Base-by-base conservation (phyloP, 2,329 filamentous ascomycete genomes). In the Fusarium heterosporum region DNA sequence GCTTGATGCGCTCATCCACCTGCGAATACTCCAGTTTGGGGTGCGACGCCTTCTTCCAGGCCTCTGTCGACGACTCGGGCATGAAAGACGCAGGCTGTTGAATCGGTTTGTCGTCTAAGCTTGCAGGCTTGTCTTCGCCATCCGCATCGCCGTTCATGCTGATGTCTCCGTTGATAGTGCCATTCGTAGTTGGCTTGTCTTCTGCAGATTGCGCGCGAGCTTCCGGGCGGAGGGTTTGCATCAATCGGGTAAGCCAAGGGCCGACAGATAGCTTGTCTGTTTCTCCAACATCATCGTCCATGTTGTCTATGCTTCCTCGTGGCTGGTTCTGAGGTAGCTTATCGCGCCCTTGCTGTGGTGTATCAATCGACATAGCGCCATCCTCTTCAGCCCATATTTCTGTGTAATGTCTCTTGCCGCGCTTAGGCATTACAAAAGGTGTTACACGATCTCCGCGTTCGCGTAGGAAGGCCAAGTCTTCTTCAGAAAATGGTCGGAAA, bases 351-450 rank as follows among this genome's bases (percentile, higher is more conserved):
- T 86, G 83, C 34, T 86, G 83, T 7, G 86, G 84, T 6, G 86
- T 84, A 74, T 96, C 93, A 9, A 94, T 81, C 36, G 89, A 85
- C 83, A 93, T 90, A 46, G 87, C 83, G 11, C 93, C 93, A 74
- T 99, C 96, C 76, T 99, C 96, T 69, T 97, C 93, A 0, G 93
- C 91, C 96, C 96, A 99, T 11, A 95, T 84, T 61, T 98, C 94
- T 25, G 87, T 89, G 79, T 98, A 99, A 74, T 93, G 90, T 71
- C 89, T 90, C 76, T 92, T 91, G 43, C 93, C 94, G 22, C 93
- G 89, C 67, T 90, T 90, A 9, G 95, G 93, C 78, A 97, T 93
- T 36, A 94, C 82, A 72, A 97, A 98, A 2, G 95, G 93, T 3
- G 85, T 89, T 22, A 90, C 82, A 36, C 96, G 88, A 77, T 99